Evolutionary conservation across 2,329 filamentous ascomycete species (phyloP), one percentile per base, ranked within the genome.

Genomic region (Cercospora sp.): DNA sequence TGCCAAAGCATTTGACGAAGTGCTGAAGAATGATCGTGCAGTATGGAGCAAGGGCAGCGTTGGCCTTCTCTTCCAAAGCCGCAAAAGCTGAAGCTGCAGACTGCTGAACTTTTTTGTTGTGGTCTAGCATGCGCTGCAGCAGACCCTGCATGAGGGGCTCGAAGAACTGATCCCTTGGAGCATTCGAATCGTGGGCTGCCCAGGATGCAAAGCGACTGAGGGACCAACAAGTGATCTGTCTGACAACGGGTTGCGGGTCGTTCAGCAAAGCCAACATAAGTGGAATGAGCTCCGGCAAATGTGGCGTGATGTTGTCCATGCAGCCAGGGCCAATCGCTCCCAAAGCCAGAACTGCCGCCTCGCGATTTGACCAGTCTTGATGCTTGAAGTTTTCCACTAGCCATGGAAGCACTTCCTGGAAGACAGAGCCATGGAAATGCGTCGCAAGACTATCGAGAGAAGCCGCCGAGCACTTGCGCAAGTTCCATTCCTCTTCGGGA

Each of bases 161-260:
- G 75, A 99, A 99, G 80, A 88, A 97, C 66, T 88, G 87, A 62
- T 90, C 86, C 76, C 90, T 90, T 71, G 93, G 87, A 18, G 83
- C 82, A 16, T 90, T 88, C 26, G 87, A 82, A 23, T 97, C 86
- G 70, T 89, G 88, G 4, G 93, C 91, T 9, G 94, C 94, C 95
- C 95, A 99, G 55, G 89, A 85, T 5, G 95, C 97, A 80, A 97
- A 99, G 57, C 95, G 88, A 18, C 94, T 94, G 23, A 99, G 86
- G 5, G 95, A 96, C 95, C 95, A 99, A 80, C 95, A 99, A 26
- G 94, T 98, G 73, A 99, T 99, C 78, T 97, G 93, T 69, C 95
- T 88, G 42, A 99, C 94, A 13, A 98, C 91, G 13, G 95, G 93
- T 79, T 97, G 93, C 1, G 86, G 78, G 76, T 99, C 95, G 66